These are phyloP conservation scores for Blastomyces gilchristii DNA, from an alignment of 2,329 filamentous ascomycete genomes.

Conservation along the genomic window DNA sequence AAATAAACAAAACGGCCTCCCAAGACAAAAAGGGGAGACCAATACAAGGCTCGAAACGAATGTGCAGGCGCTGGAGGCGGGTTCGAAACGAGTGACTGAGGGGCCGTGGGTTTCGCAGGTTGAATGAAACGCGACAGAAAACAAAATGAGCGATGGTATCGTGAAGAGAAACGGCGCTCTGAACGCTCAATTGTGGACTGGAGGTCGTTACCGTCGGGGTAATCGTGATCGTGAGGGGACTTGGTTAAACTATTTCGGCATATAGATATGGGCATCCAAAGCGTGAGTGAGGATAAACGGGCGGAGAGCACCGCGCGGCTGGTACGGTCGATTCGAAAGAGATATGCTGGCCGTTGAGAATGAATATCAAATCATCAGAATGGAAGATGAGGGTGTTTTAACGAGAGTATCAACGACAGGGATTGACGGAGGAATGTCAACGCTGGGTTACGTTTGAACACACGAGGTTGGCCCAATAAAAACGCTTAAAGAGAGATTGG, in stretches of 20 bases:
- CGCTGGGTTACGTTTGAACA: neutral
- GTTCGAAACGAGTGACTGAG: neutral
- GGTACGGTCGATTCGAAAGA: neutral
- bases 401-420: constrained; percentile 8
- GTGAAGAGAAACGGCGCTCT: neutral
- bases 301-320: neutral
- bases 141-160: neutral
- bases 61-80: neutral
- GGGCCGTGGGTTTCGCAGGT: neutral
- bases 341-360: constrained; percentile 5
- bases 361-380: constrained; percentile 1
- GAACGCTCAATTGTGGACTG: neutral
- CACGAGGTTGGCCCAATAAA: neutral
- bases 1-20: constrained; percentile 2
- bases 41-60: neutral
- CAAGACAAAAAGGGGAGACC: neutral
- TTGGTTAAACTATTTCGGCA: neutral
- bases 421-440: neutral
- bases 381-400: neutral
- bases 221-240: constrained; percentile 4
- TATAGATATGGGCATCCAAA: neutral
- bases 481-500: constrained; percentile 6
- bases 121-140: neutral
- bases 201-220: neutral
- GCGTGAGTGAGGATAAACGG: neutral